Evolutionary conservation across 371 early-diverging fungal species (phyloP), one percentile per base, ranked within the genome.

Genomic region (Phascolomyces articulosus): DNA sequence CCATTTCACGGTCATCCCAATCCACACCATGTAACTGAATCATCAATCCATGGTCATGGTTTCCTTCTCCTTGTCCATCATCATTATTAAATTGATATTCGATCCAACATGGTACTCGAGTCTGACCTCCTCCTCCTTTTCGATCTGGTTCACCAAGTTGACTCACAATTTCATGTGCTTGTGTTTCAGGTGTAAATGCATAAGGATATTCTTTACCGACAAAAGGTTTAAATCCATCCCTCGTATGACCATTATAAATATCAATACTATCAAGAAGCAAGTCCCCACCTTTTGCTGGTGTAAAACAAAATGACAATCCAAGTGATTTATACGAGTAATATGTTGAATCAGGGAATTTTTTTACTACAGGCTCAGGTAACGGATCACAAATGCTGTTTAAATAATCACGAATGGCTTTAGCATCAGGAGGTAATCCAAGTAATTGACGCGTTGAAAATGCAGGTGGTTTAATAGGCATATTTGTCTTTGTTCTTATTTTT

Each of bases 1-100:
- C 79, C 82, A 82, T 78, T 44, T 77, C 75, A 31, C 82, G 74
- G 63, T 82, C 82, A 38, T 82, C 82, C 82, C 82, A 82, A 62
- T 82, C 77, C 21, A 79, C 64, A 8, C 82, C 82, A 63, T 82
- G 77, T 7, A 82, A 55, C 56, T 79, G 77, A 40, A 83, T 76
- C 60, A 78, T 28, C 2, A 81, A 65, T 4, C 78, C 76, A 27
- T 58, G 60, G 15, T n/a, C 16, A n/a, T 44, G 4, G 16, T n/a
- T 2, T 13, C 16, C 44, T 44, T 44, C 44, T 15, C 16, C 41
- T 41, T 41, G 15, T 34, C 11, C 34, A 9, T 34, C 11, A 4
- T 70, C 67, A 16, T 70, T 54, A 15, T 70, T 58, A 47, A 81
- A 78, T 38, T 72, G 64, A 47, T 79, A 83, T 63, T 83, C 80